These are phyloP conservation scores for Pseudogymnoascus pannorum DNA, from an alignment of 2,329 filamentous ascomycete species.

Conservation along the genomic window DNA sequence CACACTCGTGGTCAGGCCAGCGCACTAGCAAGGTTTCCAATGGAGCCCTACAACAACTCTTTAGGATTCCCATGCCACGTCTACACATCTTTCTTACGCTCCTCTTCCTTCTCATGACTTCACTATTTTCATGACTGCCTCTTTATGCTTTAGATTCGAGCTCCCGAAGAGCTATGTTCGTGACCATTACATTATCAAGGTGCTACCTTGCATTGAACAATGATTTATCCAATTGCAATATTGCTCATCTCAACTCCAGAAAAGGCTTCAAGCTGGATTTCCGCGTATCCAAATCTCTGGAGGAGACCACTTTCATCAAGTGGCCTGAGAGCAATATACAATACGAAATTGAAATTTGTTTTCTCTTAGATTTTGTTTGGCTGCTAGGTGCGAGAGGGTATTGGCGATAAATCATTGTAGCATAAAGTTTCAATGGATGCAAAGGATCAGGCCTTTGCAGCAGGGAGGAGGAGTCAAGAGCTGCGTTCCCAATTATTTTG, in stretches of 20 bases:
- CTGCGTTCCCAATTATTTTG: neutral
- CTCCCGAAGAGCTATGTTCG: too few relatives aligned
- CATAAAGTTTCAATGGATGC: neutral
- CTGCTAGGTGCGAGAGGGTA: neutral
- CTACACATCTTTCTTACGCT: neutral
- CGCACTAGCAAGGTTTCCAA: neutral
- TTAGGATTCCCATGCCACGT: constrained; percentile 21
- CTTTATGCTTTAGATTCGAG: too few relatives aligned
- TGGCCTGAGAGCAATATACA: neutral
- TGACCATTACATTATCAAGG: too few relatives aligned
- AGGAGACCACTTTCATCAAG: neutral
- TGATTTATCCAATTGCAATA: neutral
- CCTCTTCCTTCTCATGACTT: neutral
- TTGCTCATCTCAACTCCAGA: neutral
- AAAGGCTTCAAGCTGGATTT: neutral
- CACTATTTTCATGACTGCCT: too few relatives aligned
- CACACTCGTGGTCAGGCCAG: neutral
- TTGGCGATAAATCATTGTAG: neutral
- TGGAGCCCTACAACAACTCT: neutral
- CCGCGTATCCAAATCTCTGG: neutral
- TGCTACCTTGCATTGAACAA: too few relatives aligned
- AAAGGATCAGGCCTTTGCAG: neutral
- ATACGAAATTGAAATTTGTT: neutral
- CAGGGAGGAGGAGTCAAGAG: neutral
- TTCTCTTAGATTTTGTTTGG: neutral